Conservation (phyloP, 2,329 filamentous ascomycete species). For the Madurella mycetomatis region DNA sequence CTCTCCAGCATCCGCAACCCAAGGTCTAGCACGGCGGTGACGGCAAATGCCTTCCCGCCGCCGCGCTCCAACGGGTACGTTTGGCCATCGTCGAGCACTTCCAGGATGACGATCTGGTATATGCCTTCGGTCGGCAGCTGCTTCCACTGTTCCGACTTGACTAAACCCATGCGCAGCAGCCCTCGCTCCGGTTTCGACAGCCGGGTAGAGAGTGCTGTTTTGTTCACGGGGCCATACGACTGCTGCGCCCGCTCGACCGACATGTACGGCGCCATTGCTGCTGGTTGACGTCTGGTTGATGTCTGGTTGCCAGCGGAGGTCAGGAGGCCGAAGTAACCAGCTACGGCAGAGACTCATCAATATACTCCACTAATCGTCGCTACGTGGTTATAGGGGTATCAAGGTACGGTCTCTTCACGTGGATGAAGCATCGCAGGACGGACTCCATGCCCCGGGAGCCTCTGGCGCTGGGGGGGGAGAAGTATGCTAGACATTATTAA, state of each 20-base stretch:
- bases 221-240: conserved; percentile 12
- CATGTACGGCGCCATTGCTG: conserved; percentile 13
- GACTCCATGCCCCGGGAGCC: too few species aligned
- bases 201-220: not conserved
- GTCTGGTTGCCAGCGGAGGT: not conserved
- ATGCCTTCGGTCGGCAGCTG: conserved; percentile 15
- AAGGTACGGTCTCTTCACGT: too few species aligned
- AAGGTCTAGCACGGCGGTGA: conserved; percentile 18
- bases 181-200: conserved; percentile 6
- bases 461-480: not conserved
- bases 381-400: too few species aligned
- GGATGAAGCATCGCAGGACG: too few species aligned
- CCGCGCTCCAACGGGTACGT: conserved; percentile 15
- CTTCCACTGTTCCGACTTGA: conserved; percentile 8
- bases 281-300: not conserved
- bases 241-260: conserved; percentile 12
- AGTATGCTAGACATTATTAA: not conserved
- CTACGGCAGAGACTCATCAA: too few species aligned
- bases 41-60: conserved; percentile 18
- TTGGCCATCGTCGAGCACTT: conserved; percentile 15
- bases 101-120: conserved; percentile 20
- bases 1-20: conserved; percentile 23
- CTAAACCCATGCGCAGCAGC: conserved; percentile 9
- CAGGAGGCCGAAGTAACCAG: too few species aligned
- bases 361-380: too few species aligned